Evolutionary conservation across 352 stramenopile species (phyloP).

Genomic region (Phytophthora sp.): DNA sequence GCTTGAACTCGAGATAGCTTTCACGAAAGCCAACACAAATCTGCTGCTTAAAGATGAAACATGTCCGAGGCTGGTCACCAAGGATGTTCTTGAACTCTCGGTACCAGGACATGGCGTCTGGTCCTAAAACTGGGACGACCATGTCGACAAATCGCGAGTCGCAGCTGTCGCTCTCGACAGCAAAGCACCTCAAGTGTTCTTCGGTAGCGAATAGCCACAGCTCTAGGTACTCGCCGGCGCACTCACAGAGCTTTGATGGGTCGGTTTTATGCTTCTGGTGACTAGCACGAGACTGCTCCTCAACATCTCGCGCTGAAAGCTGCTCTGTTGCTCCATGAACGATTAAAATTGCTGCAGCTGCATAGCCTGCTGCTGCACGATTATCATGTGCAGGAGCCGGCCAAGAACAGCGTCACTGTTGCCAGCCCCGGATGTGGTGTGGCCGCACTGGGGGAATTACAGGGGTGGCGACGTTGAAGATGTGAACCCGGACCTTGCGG

Average conservation of each 20-base stretch:
- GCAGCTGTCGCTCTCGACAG: neutral
- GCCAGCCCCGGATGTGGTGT: no score
- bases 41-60: conserved; percentile 1
- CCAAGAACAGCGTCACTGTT: no score
- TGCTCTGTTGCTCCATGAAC: conserved; percentile 16
- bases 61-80: neutral
- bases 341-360: conserved; percentile 11
- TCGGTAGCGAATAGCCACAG: neutral
- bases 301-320: conserved; percentile 21
- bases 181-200: neutral
- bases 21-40: neutral
- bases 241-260: neutral
- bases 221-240: neutral
- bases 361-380: conserved; percentile 5
- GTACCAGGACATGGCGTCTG: neutral
- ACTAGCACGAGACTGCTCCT: neutral
- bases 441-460: no score
- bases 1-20: conserved; percentile 4
- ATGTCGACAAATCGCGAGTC: neutral
- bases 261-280: neutral
- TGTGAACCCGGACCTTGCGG: neutral
- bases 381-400: no score
- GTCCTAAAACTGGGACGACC: neutral
- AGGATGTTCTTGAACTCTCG: no score
- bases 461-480: no score